Base-by-base conservation (phyloP, 2,329 filamentous ascomycete genomes). In the Sarocladium oryzae region DNA sequence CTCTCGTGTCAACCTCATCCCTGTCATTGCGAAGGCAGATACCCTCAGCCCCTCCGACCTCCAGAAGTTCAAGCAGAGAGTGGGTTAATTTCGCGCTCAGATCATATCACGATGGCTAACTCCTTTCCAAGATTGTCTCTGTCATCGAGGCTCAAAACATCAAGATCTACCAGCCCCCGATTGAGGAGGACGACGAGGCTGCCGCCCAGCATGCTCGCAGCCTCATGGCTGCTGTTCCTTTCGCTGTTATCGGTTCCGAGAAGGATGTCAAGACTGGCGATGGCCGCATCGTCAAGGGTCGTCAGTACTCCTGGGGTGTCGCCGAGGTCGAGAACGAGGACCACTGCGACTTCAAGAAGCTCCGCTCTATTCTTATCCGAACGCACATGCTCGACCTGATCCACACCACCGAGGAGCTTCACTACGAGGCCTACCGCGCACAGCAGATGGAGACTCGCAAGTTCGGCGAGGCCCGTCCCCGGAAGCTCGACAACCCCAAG, bases 291-390 rank as follows among this genome's bases (percentile, higher is more conserved):
- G 91, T 97, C 70, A 99, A 99, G 83, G 93, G 93, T 60, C 90
- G 93, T 57, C 95, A 99, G 73, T 99, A 99, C 76, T 89, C 90
- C 52, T 99, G 93, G 93, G 93, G 93, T 79, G 93, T 99, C 63
- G 93, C 93, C 56, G 93, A 99, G 73, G 93, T 99, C 50, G 93
- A 99, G 81, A 99, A 99, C 68, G 93, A 99, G 76, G 93, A 99
- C 69, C 93, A 99, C 81, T 99, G 93, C 75, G 93, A 99, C 74
- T 99, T 99, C 81, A 99, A 99, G 87, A 99, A 99, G 81, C 87
- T 99, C 57, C 91, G 93, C 64, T 96, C 92, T 46, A 97, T 99
- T 65, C 81, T 99, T 60, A 97, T 99, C 77, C 89, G 93, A 71
- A 96, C 92, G 49, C 93, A 99, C 79, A 99, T 99, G 93, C 84